Percentiles rank a stretch among this genome's conserved stretches.
These are phyloP conservation scores for Ceratopteris richardii DNA, from an alignment of 75 land plant species.

Conservation along the genomic window DNA sequence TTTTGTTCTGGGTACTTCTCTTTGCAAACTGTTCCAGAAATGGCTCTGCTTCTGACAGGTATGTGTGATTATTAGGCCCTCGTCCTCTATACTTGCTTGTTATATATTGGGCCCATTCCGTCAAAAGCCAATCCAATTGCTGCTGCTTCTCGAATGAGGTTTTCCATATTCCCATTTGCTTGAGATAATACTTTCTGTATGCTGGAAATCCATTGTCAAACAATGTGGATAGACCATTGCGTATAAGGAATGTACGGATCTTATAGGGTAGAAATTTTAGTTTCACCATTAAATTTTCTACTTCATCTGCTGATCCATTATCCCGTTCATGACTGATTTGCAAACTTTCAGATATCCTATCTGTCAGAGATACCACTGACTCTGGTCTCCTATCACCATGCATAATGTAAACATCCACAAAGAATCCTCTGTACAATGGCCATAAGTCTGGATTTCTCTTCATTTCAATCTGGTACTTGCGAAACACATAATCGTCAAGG, in stretches of 20 bases:
- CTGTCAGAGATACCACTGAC: not conserved
- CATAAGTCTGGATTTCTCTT: slow-evolving; percentile 81
- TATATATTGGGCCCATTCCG: slow-evolving; percentile 91
- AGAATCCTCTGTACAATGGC: slow-evolving; percentile 97
- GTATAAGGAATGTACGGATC: slow-evolving; percentile 94
- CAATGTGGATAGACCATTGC: slow-evolving; percentile 82
- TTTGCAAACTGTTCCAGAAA: slow-evolving; percentile 87
- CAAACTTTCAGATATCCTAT: not conserved
- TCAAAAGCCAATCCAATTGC: slow-evolving; percentile 61
- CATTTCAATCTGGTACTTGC: slow-evolving; percentile 91
- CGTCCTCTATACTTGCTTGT: slow-evolving; percentile 47
- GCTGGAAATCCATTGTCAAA: slow-evolving; percentile 66
- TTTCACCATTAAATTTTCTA: slow-evolving; percentile 85
- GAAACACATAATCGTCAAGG: slow-evolving; percentile 75
- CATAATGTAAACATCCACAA: slow-evolving; percentile 73
- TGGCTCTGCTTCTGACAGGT: slow-evolving; percentile 90
- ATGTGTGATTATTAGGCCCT: slow-evolving; percentile 43
- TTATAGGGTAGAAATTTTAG: slow-evolving; percentile 94
- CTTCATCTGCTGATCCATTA: slow-evolving; percentile 74
- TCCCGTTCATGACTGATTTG: slow-evolving; percentile 4
- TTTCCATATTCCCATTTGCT: slow-evolving; percentile 94
- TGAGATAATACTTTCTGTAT: slow-evolving; percentile 77
- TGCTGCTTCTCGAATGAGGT: slow-evolving; percentile 72
- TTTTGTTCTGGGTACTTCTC: slow-evolving; percentile 65
- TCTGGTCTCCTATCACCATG: slow-evolving; percentile 9